These are phyloP conservation scores for Blastobotrys persicus DNA, from an alignment of 1,139 yeast genomes.

Conservation along the genomic window DNA sequence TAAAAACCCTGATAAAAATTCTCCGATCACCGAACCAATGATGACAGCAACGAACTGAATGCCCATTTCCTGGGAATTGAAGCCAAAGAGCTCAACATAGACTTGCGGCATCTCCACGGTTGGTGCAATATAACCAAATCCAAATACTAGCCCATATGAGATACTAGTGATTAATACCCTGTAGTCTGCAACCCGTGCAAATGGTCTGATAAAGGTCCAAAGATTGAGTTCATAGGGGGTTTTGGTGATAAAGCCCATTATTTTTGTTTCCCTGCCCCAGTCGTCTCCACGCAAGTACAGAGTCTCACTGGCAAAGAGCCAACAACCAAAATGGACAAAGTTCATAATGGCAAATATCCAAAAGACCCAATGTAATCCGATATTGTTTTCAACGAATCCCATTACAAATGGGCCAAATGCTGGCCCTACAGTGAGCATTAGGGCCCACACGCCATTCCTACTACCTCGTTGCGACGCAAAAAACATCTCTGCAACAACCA, in stretches of 20 bases:
- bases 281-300: conserved; percentile 17
- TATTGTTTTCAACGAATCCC: conserved; percentile 24
- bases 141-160: conserved; percentile 31
- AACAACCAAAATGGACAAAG: conserved; percentile 14
- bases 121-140: conserved; percentile 32
- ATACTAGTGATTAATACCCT: conserved; percentile 22
- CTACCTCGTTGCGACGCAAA: conserved; percentile 23
- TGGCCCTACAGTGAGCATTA: conserved; percentile 23
- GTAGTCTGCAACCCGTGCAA: not conserved
- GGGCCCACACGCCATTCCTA: conserved; percentile 25
- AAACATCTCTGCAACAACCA: conserved; percentile 23
- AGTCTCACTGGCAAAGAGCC: conserved; percentile 21
- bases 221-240: not conserved
- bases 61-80: conserved; percentile 32
- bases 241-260: not conserved
- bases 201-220: not conserved
- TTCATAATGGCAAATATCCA: conserved; percentile 20
- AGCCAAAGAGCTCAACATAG: conserved; percentile 29
- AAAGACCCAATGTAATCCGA: conserved; percentile 20
- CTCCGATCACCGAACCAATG: conserved; percentile 34
- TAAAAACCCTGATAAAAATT: conserved; percentile 33
- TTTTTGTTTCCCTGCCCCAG: not conserved
- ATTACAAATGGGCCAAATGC: conserved; percentile 25
- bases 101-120: conserved; percentile 35
- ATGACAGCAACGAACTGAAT: conserved; percentile 33